Evolutionary conservation across 1,284 basidiomycete species (phyloP), one percentile per base, ranked within the genome.

Genomic region (Leccinum solheimii): DNA sequence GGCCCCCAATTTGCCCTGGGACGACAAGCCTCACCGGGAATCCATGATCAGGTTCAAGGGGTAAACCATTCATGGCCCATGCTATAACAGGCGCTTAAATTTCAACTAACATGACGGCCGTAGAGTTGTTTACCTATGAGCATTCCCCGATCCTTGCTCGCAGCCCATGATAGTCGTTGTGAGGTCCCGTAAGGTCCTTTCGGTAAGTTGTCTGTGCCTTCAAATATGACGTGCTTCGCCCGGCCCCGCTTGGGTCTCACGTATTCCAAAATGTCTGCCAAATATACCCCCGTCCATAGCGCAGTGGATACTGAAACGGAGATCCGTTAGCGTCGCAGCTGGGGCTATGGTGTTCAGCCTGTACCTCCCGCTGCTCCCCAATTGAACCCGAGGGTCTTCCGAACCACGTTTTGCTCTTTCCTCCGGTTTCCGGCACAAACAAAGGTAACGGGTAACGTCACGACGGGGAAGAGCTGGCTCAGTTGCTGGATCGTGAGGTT

Each of bases 351-450:
- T 13, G 6, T 38, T 26, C 3, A 23, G 49, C n/a, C 55, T 8
- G 61, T 67, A 75, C 76, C 63, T 65, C 71, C 83, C 3, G 73
- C 83, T 16, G 80, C 74, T 5, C 85, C 86, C 86, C 86, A 87
- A 55, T 75, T 80, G 67, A 87, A 87, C 8, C 83, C 86, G 2
- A 86, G 76, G n/a, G 81, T 81, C 68, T 88, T 85, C 4, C 78
- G 77, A n/a, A 88, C 81, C 58, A 86, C 76, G 67, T 90, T 90
- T 67, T 90, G 87, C 67, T 90, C 88, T 68, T 87, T 88, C 11
- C 87, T 78, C 3, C 87, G 75, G 72, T 90, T 90, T 1, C 87
- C 87, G 1, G 88, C 88, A 64, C 87, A 90, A 1, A 86, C 85
- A 16, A 90, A 70, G 0, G 88, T 90, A 45, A 89, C 79, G 3